These are phyloP conservation scores for Podila horticola DNA, from an alignment of 192 early-diverging fungal species.

Conservation along the genomic window DNA sequence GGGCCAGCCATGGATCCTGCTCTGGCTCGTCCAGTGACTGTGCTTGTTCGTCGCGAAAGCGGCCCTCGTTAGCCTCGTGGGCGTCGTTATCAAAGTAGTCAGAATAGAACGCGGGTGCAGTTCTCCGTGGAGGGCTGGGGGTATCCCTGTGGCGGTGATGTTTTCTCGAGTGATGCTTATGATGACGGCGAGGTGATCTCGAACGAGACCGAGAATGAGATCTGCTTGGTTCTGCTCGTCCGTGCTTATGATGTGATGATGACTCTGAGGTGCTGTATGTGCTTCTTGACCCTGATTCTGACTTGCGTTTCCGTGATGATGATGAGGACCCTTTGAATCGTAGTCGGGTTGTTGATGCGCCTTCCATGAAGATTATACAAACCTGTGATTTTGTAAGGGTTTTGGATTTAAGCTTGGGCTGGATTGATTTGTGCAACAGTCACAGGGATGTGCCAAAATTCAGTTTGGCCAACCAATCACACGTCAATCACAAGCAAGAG, in stretches of 20 bases:
- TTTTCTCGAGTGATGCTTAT: background rate
- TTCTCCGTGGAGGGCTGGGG: background rate
- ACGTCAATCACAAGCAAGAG: too few relatives aligned
- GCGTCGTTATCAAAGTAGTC: background rate
- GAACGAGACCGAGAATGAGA: conserved; percentile 18
- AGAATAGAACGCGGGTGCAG: background rate
- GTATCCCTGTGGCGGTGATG: background rate
- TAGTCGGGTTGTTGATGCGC: conserved; percentile 24
- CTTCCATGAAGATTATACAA: conserved; percentile 8
- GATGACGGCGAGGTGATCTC: background rate
- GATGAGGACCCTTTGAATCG: conserved; percentile 20
- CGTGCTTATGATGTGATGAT: background rate
- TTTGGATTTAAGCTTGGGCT: too few relatives aligned
- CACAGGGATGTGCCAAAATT: too few relatives aligned
- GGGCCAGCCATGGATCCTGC: conserved; percentile 18
- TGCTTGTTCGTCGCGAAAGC: background rate
- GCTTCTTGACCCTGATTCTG: background rate
- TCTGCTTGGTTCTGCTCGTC: background rate
- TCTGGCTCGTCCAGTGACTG: background rate
- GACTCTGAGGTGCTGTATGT: background rate
- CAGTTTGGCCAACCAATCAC: too few relatives aligned
- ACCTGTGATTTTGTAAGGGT: too few relatives aligned
- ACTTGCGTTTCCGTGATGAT: conserved; percentile 1
- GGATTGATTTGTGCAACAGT: too few relatives aligned
- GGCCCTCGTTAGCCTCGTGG: background rate